Evolutionary conservation across 768 basidiomycete species (phyloP).

Genomic region (Lentinula edodes): DNA sequence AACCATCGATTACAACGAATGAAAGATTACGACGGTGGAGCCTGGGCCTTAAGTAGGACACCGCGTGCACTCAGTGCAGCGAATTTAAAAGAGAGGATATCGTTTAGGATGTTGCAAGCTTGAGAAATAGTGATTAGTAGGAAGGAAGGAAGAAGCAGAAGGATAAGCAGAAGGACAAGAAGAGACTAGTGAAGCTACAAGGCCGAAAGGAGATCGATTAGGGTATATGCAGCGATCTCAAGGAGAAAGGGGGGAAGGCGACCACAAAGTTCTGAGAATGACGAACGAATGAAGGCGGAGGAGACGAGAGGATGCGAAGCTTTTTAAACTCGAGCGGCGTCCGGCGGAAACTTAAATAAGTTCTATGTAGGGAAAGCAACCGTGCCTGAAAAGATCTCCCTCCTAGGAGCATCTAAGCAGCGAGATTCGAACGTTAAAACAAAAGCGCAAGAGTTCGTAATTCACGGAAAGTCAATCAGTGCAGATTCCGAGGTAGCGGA

Average conservation of each 20-base stretch:
- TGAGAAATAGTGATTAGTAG: not conserved
- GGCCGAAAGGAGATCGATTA: not conserved
- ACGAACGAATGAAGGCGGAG: not conserved
- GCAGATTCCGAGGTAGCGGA: too few species aligned
- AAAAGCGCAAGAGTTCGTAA: not conserved
- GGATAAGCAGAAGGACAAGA: not conserved
- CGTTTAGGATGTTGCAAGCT: not conserved
- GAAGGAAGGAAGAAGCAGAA: not conserved
- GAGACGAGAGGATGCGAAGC: not conserved
- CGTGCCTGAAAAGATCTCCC: not conserved
- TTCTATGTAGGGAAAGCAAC: not conserved
- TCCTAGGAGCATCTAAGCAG: not conserved
- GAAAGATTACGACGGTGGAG: too few species aligned
- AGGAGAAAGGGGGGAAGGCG: not conserved
- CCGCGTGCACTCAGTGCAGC: not conserved
- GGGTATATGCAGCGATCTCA: slow-evolving; percentile 1
- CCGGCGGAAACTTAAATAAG: too few species aligned
- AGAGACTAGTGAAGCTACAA: too few species aligned
- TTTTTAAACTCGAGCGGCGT: not conserved
- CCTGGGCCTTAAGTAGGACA: not conserved
- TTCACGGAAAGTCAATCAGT: too few species aligned
- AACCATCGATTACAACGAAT: slow-evolving; percentile 32
- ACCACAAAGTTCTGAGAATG: not conserved
- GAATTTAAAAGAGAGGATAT: not conserved
- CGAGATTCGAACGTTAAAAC: not conserved